Evolutionary conservation across 75 land plant genomes (phyloP).

Genomic region (Sequoiadendron giganteum): DNA sequence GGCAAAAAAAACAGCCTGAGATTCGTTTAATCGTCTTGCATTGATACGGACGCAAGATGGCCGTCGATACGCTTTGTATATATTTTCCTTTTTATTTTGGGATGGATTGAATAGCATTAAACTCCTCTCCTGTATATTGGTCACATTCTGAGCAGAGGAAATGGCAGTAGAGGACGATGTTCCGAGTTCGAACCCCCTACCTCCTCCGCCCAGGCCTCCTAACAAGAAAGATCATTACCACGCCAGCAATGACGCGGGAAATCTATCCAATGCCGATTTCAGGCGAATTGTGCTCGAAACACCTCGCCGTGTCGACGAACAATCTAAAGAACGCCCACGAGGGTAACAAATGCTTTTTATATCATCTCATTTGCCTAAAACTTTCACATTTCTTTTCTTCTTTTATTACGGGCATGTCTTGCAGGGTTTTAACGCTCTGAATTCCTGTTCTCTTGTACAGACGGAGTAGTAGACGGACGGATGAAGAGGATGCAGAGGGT

Average conservation of each 20-base stretch:
- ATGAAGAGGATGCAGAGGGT: slow-evolving; percentile 38
- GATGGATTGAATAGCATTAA: too few species aligned
- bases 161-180: slow-evolving; percentile 28
- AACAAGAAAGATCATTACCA: neutral
- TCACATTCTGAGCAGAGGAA: neutral
- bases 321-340: slow-evolving; percentile 37
- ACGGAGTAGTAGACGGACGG: slow-evolving; percentile 27
- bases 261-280: slow-evolving; percentile 59
- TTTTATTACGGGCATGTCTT: neutral
- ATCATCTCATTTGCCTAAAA: neutral
- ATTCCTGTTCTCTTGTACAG: slow-evolving; percentile 17
- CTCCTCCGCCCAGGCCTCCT: slow-evolving; percentile 52
- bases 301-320: slow-evolving; percentile 47
- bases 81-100: too few species aligned
- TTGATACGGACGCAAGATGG: too few species aligned
- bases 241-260: slow-evolving; percentile 17
- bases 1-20: too few species aligned
- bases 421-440: slow-evolving; percentile 11
- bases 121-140: too few species aligned
- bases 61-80: too few species aligned
- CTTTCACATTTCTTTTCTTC: neutral
- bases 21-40: too few species aligned
- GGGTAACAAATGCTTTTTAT: slow-evolving; percentile 13
- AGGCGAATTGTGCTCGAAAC: slow-evolving; percentile 62
- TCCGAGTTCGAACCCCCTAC: slow-evolving; percentile 40